Conservation (phyloP, 495 filamentous ascomycete genomes). For the Daldinia loculata region DNA sequence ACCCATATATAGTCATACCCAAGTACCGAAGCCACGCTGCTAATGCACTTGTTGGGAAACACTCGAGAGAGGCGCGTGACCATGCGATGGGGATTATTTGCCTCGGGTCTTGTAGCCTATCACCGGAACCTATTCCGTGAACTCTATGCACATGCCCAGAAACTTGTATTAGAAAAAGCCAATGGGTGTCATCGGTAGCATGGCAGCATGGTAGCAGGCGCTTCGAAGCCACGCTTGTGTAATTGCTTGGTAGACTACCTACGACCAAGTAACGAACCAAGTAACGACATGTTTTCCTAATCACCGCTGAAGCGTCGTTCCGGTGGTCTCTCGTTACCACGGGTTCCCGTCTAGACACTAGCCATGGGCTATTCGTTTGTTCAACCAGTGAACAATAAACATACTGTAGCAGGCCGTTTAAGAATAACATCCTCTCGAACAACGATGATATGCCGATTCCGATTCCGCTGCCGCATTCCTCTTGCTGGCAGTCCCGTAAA, state of each 20-base stretch:
- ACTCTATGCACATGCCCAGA: slow-evolving; percentile 6
- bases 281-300: slow-evolving; percentile 23
- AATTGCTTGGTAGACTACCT: slow-evolving; percentile 37
- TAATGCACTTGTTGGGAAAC: slow-evolving; percentile 25
- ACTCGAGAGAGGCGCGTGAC: slow-evolving; percentile 22
- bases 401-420: slow-evolving; percentile 15
- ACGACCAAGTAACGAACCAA: slow-evolving; percentile 31
- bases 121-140: slow-evolving; percentile 1
- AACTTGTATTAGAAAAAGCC: slow-evolving; percentile 1
- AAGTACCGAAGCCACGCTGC: slow-evolving; percentile 13
- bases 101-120: slow-evolving; percentile 3
- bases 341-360: slow-evolving; percentile 22
- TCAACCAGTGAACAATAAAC: slow-evolving; percentile 39
- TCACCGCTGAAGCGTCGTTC: slow-evolving; percentile 10
- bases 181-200: not conserved
- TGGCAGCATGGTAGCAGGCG: not conserved
- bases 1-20: slow-evolving; percentile 33
- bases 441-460: slow-evolving; percentile 30
- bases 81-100: slow-evolving; percentile 7
- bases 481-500: slow-evolving; percentile 35
- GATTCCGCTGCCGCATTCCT: slow-evolving; percentile 25
- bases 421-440: slow-evolving; percentile 10
- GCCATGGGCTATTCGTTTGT: slow-evolving; percentile 22
- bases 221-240: slow-evolving; percentile 16
- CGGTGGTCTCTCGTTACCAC: slow-evolving; percentile 29